Evolutionary conservation across 2,329 filamentous ascomycete species (phyloP), one percentile per base, ranked within the genome.

Genomic region (Catunica adiposa): DNA sequence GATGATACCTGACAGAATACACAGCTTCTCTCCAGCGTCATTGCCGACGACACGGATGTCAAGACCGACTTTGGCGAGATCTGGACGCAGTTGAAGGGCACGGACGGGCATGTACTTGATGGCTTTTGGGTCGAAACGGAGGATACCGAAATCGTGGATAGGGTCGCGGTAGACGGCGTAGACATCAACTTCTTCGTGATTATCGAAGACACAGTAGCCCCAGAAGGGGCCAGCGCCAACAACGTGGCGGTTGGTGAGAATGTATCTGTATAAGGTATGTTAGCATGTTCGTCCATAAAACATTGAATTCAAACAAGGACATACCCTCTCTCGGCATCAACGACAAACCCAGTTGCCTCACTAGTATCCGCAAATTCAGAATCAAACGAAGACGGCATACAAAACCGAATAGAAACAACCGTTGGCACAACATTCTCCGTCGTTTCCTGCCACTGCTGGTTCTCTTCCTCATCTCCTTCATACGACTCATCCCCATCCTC

Each of bases 341-440:
- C 92, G 15, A 98, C 89, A 66, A 98, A 98, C 6, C 92, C 92
- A 0, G 92, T 98, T 2, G 92, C 92, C 71, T 98, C 92, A 64
- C 89, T 96, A 17, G 88, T 88, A 67, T 94, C 77, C 5, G 92
- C 92, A 26, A 87, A 74, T 63, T 98, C 92, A n/a, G 92, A 97
- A 68, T 98, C 92, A 67, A 98, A 98, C 23, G 90, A 89, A 67
- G 87, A 94, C 0, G 92, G 96, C 74, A 96, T 89, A 67, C 90
- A 97, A 72, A 98, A 98, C 62, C 94, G 86, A 64, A 98, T 97
- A n/a, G 90, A 95, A 52, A 98, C 92, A 17, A 97, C 92, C 62
- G 89, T 95, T 66, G 84, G 83, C 55, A 98, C 89, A 2, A 98
- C 92, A 59, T 82, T 84, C 69, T 96, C 89, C 59, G 97, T 94